Base-by-base conservation (phyloP, 108 stramenopile species). In the Fistulifera pelliculosa region DNA sequence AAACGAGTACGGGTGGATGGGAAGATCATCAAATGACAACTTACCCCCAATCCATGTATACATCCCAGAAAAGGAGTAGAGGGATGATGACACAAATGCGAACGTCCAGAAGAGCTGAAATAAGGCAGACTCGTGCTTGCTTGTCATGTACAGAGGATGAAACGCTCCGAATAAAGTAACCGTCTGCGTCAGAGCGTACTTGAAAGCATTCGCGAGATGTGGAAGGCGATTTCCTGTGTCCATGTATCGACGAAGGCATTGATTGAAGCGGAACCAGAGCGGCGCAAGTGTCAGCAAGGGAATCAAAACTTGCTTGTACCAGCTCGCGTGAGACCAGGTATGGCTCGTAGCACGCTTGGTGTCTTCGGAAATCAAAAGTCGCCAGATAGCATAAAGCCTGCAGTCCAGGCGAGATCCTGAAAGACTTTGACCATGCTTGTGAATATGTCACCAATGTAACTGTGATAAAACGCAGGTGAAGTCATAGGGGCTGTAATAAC, bases 371-470 rank as follows among this genome's bases (percentile, higher is more conserved):
- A 77, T 38, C 11, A 83, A 60, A 82, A 95, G 50, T 90, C 90
- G 21, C 94, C 94, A 14, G 83, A 86, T 2, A 80, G 25, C 12
- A 96, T 65, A 68, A 83, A 97, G 58, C 83, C 83, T 28, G 68
- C 21, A 14, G 90, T 77, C 94, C 94, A 97, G 2, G 81, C 69
- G 24, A 86, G 56, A 61, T 97, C 94, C 66, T 90, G 90, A 43
- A 90, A 87, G 8, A 94, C 90, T 75, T 95, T 95, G 24, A 94
- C 86, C 80, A 93, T 83, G 50, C 80, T 83, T 28, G 88, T 90
- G 45, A 90, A 86, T 27, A 90, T 85, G 75, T 90, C 88, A 47
- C 81, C 88, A 24, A 83, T 68, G 60, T 91, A 97, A 2, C 77
- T 64, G 51, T 76, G 61, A 66, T 88, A 94, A 47, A 97, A 97